These are phyloP conservation scores for Lasiodiplodia gonubiensis DNA, from an alignment of 2,329 filamentous ascomycete genomes.

Conservation along the genomic window DNA sequence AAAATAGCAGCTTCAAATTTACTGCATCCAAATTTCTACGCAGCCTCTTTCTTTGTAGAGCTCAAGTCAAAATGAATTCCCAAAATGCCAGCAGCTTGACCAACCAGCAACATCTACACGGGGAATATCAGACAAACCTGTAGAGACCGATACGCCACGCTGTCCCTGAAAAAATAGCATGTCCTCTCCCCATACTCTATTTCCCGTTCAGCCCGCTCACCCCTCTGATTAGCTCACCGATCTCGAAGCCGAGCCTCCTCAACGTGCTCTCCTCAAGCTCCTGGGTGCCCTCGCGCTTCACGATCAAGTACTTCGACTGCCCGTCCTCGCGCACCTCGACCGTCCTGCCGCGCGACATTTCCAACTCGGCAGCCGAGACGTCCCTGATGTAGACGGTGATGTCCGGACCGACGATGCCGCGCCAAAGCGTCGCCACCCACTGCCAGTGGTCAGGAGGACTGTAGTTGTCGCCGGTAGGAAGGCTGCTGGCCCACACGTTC, in stretches of 20 bases:
- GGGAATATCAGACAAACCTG: background rate
- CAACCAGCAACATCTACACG: constrained; percentile 10
- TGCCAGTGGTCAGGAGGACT: constrained; percentile 91
- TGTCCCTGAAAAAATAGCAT: background rate
- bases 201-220: constrained; percentile 10
- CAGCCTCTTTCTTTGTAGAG: background rate
- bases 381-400: constrained; percentile 71
- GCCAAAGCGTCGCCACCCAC: constrained; percentile 95
- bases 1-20: background rate
- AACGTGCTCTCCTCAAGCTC: constrained; percentile 59
- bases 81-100: background rate
- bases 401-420: constrained; percentile 82
- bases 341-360: constrained; percentile 33
- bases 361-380: constrained; percentile 35
- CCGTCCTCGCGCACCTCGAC: constrained; percentile 50
- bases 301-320: constrained; percentile 48
- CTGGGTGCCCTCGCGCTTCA: constrained; percentile 40
- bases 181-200: background rate
- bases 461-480: constrained; percentile 79
- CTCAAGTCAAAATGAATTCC: background rate
- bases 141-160: constrained; percentile 5
- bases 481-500: constrained; percentile 73
- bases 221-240: constrained; percentile 75
- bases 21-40: no score
- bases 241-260: constrained; percentile 81